Evolutionary conservation across 345 rosid genomes (phyloP).

Genomic region (Brassica rapa): DNA sequence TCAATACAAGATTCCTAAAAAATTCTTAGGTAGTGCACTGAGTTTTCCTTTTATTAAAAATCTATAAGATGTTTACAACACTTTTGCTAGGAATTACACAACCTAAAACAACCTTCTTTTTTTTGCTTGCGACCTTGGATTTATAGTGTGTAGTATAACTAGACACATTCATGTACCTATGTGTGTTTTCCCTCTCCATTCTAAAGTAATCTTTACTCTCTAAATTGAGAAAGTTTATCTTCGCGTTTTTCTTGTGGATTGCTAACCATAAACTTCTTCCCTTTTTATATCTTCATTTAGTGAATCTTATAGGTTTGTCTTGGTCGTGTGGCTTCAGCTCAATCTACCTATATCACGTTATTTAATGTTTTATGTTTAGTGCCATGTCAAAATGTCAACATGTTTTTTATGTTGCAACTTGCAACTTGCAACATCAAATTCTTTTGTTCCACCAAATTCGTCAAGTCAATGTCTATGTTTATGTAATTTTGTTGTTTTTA

Average conservation of each 20-base stretch:
- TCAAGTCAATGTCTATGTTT: background rate
- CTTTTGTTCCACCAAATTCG: background rate
- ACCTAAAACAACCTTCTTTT: background rate
- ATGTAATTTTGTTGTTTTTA: background rate
- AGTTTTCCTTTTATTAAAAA: background rate
- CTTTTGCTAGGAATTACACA: background rate
- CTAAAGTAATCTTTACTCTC: background rate
- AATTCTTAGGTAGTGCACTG: background rate
- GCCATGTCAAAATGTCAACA: background rate
- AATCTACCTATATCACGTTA: background rate
- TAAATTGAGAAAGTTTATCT: background rate
- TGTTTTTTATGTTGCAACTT: background rate
- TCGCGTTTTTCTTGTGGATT: background rate
- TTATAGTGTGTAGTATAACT: background rate
- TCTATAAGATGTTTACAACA: background rate
- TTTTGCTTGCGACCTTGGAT: background rate
- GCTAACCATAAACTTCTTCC: background rate
- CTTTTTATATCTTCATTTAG: background rate
- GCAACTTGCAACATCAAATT: background rate
- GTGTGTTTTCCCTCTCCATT: background rate
- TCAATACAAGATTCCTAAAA: background rate
- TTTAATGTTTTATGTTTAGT: background rate
- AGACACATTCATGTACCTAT: background rate
- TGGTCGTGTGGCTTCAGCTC: background rate
- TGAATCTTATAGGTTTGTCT: background rate